Evolutionary conservation across 768 basidiomycete species (phyloP), one percentile per base, ranked within the genome.

Genomic region (Leccinum uliginosum): DNA sequence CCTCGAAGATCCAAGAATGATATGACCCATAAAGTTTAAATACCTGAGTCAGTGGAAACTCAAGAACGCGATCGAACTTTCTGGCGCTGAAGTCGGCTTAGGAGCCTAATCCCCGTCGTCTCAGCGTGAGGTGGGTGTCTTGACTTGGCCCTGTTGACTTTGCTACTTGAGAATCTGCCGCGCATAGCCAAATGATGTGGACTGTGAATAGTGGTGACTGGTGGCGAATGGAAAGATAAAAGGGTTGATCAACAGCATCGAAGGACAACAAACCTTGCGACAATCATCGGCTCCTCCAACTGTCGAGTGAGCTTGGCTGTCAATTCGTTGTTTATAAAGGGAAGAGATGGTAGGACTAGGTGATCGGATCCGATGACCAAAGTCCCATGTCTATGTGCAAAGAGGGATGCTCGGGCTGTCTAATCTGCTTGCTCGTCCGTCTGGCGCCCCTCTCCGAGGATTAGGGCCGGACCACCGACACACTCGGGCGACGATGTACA

Each of bases 151-250:
- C 70, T 93, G 90, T 60, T 94, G 90, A 65, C 87, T 91, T 71
- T 94, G 91, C 91, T 92, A 97, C 68, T 93, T 93, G 53, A 93
- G 76, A 62, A 99, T 95, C 15, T 98, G 82, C 15, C 97, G 90
- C 0, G 93, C 93, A 70, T 98, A 98, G 50, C 97, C 97, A 64
- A 98, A 98, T 1, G 96, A 95, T 0, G 95, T 97, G 3, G 93
- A 96, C 72, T 98, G 95, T 6, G 98, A 78, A 82, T 98, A 98
- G 62, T 90, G 89, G 75, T 94, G 98, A 30, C 97, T 91, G 14
- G 95, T 97, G 21, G 95, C 89, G 73, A 99, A 98, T 0, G 97
- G 96, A 82, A 99, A 98, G 10, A 99, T 81, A 85, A 99, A 99
- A 0, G 96, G 91, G 81, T 44, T 17, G 53, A 27, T 15, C 50